Base-by-base conservation (phyloP, 2,329 filamentous ascomycete species). In the Pyrenophora teres region DNA sequence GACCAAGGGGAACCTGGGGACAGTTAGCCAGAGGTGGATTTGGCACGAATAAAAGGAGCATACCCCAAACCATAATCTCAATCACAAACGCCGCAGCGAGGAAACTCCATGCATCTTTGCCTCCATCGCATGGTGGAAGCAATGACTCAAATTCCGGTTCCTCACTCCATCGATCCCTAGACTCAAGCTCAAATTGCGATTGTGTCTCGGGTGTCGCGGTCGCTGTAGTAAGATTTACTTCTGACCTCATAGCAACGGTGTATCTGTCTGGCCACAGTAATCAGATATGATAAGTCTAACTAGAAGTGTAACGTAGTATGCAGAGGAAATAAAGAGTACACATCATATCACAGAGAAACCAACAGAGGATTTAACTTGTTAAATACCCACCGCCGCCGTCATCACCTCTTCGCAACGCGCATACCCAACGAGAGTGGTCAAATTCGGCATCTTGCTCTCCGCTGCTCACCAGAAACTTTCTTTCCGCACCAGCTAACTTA, bases 1-100 rank as follows among this genome's bases (percentile, higher is more conserved):
- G 85, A 80, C 49, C 86, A 85, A 0, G 85, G 83, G 50, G 89
- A 88, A 2, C 86, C 86, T 88, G 23, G 0, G 16, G 25, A 37
- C 6, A 10, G 30, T 65, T 33, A 65, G 44, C 3, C 31, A n/a
- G n/a, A 16, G 12, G 13, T 7, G 32, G 32, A 27, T 25, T 13
- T 36, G 18, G 13, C 27, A 7, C 23, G 7, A 37, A 13, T 6
- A 15, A 10, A 16, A 13, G 25, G 18, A 7, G 55, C 50, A 42
- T 55, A 68, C 65, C 65, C 81, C 80, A 84, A 21, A 83, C 74
- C 15, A 82, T 68, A 33, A 77, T 72, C 50, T 84, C 80, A 13
- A 83, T 68, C 10, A 80, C 54, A 56, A 80, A 81, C 41, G 76
- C 78, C 1, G 78, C 77, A 4, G 73, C 71, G 12, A 84, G 65